Evolutionary conservation across 2,329 filamentous ascomycete genomes (phyloP).

Genomic region (Ceratocystis smalleyi): DNA sequence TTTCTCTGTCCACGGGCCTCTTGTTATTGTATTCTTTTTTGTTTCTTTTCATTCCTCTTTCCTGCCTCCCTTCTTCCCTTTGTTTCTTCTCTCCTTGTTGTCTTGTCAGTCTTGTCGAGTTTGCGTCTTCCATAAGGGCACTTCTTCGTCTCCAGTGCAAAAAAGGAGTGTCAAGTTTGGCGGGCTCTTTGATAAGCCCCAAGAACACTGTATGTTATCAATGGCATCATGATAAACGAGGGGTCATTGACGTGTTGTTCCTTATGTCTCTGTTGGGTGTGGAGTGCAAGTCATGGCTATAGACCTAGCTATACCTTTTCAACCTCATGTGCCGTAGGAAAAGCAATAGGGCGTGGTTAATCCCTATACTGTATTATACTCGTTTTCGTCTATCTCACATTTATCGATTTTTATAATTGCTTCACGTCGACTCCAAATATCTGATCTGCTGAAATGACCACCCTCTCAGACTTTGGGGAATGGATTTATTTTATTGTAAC

Average conservation of each 20-base stretch:
- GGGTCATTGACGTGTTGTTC: neutral
- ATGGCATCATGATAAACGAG: neutral
- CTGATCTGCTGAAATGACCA: neutral
- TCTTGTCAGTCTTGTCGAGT: slow-evolving; percentile 4
- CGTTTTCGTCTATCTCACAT: neutral
- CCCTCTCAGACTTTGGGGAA: neutral
- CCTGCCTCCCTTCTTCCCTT: neutral
- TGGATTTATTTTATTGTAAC: neutral
- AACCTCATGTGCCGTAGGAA: neutral
- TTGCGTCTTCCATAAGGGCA: neutral
- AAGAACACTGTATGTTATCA: neutral
- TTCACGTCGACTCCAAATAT: neutral
- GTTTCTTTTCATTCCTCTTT: neutral
- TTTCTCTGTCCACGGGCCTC: neutral
- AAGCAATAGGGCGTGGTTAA: neutral
- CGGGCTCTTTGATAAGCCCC: neutral
- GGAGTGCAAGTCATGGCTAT: neutral
- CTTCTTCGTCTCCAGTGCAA: neutral
- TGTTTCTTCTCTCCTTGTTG: neutral
- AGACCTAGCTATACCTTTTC: neutral
- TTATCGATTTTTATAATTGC: neutral
- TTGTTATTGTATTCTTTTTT: slow-evolving; percentile 3
- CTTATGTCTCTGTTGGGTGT: neutral
- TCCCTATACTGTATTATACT: slow-evolving; percentile 1
- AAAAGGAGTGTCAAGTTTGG: neutral